phyloP scores from a whole-genome alignment of 768 basidiomycete genomes.

The Tubosaeta sp. region DNA sequence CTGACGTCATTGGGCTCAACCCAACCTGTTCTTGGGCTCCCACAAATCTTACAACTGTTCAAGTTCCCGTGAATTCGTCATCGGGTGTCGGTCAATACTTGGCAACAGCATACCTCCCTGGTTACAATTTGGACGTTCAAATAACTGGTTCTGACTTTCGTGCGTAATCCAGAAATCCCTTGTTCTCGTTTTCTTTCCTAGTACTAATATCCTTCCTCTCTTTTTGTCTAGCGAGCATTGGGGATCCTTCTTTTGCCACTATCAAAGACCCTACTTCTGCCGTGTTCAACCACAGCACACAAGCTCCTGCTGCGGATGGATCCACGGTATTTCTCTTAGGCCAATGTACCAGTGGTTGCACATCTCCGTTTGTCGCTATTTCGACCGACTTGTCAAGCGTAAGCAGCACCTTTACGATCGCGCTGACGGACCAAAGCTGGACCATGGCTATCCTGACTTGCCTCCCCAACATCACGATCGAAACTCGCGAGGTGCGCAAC shows the following conservation, averaged over 20 bases:
- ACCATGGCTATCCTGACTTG: conserved; percentile 19
- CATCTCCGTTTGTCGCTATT: background rate
- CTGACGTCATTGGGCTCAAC: conserved; percentile 26
- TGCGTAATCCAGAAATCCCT: conserved; percentile 1
- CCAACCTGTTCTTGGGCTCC: conserved; percentile 26
- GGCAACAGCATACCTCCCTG: conserved; percentile 12
- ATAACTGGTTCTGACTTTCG: background rate
- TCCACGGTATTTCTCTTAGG: conserved; percentile 20
- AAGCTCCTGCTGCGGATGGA: conserved; percentile 13
- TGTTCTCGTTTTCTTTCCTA: background rate
- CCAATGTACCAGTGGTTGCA: conserved; percentile 21
- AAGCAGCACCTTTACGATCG: conserved; percentile 10
- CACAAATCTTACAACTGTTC: conserved; percentile 21
- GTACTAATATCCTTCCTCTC: background rate
- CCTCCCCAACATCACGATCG: conserved; percentile 18
- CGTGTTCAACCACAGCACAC: conserved; percentile 23
- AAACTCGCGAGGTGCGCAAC: conserved; percentile 27
- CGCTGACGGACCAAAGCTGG: conserved; percentile 17
- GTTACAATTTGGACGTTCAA: conserved; percentile 18
- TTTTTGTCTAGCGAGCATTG: background rate
- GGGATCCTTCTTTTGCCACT: background rate
- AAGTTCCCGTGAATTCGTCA: conserved; percentile 10
- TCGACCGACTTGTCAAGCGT: conserved; percentile 14
- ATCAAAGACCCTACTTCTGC: conserved; percentile 5
- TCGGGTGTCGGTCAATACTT: background rate